phyloP scores from a whole-genome alignment of 331 rosid species.

The Prunus yedoensis region DNA sequence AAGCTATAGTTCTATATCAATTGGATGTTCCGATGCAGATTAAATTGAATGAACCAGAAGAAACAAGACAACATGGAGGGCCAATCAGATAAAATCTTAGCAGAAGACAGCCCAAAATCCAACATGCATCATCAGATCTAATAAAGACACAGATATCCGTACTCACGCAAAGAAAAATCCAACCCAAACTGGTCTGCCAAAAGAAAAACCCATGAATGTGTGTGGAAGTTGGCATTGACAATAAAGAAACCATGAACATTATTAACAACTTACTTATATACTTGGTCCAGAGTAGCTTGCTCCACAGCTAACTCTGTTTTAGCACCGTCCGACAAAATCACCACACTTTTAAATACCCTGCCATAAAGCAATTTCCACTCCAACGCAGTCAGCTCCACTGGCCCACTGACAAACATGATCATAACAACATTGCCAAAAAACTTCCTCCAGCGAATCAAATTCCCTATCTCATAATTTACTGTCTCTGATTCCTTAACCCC shows the following conservation, averaged over 20 bases:
- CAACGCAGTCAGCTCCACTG: constrained; percentile 29
- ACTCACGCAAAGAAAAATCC: not conserved
- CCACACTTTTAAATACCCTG: constrained; percentile 32
- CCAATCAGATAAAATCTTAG: not conserved
- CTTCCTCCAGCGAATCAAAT: constrained; percentile 31
- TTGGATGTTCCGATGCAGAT: not conserved
- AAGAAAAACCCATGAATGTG: not conserved
- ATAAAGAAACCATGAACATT: not conserved
- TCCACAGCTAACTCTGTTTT: constrained; percentile 26
- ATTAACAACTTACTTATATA: constrained; percentile 22
- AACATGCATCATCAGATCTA: not conserved
- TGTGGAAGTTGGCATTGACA: not conserved
- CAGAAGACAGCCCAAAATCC: not conserved
- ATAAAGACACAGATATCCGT: not conserved
- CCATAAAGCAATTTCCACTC: constrained; percentile 36
- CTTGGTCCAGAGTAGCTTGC: constrained; percentile 20
- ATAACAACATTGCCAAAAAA: constrained; percentile 33
- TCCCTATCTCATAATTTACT: constrained; percentile 32
- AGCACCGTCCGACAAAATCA: constrained; percentile 17
- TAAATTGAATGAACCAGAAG: not conserved
- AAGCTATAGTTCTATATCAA: not conserved
- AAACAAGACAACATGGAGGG: not conserved
- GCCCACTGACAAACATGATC: constrained; percentile 21
- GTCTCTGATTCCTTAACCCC: constrained; percentile 30
- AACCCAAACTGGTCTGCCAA: not conserved